phyloP scores from a whole-genome alignment of 2,329 filamentous ascomycete species.

The Penicillium crustosum region DNA sequence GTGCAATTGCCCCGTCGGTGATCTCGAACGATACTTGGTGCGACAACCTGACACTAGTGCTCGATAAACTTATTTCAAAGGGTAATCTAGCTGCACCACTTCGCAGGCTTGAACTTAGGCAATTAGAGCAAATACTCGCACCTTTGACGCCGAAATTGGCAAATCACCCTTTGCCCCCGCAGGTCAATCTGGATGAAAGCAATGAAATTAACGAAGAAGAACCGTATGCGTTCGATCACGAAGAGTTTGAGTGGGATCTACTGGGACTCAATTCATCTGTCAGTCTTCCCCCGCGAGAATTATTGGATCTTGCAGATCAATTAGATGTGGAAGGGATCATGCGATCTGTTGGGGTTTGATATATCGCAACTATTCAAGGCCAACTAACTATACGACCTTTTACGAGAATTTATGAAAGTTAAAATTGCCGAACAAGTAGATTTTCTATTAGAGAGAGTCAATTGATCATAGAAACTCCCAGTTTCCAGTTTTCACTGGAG shows the following conservation, averaged over 20 bases:
- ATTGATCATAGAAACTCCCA: background rate
- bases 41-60: conserved; percentile 38
- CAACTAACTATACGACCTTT: background rate
- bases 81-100: conserved; percentile 42
- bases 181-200: background rate
- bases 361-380: background rate
- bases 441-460: background rate
- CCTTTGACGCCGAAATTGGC: conserved; percentile 33
- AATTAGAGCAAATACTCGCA: conserved; percentile 40
- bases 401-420: background rate
- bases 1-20: conserved; percentile 34
- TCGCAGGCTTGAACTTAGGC: conserved; percentile 39
- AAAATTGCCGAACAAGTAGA: background rate
- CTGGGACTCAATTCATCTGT: conserved; percentile 25
- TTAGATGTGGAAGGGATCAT: conserved; percentile 27
- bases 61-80: conserved; percentile 42
- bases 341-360: conserved; percentile 18
- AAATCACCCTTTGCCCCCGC: conserved; percentile 3
- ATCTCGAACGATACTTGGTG: conserved; percentile 39
- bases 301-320: conserved; percentile 29
- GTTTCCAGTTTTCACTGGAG: background rate
- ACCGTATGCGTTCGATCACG: conserved; percentile 19
- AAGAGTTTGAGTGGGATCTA: conserved; percentile 29
- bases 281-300: conserved; percentile 25
- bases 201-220: conserved; percentile 15